These are phyloP conservation scores for Astrothelium macrocarpum DNA, from an alignment of 495 filamentous ascomycete species.

Conservation along the genomic window DNA sequence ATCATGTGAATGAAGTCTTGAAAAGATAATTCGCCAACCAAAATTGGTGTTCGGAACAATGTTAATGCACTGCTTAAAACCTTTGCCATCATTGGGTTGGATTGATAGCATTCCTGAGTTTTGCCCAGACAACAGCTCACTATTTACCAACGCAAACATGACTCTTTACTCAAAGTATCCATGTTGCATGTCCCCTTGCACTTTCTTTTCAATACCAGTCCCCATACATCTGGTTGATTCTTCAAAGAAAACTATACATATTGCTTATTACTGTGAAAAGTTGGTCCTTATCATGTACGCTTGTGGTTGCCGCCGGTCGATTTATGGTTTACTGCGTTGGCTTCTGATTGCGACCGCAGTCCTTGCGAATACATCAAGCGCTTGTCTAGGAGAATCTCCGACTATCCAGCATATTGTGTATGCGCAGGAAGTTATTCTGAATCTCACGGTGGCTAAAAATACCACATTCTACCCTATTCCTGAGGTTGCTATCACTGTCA, in stretches of 20 bases:
- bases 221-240: no score
- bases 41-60: no score
- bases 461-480: conserved; percentile 14
- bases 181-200: not conserved
- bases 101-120: not conserved
- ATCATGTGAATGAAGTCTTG: no score
- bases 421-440: conserved; percentile 10
- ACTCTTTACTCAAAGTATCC: no score
- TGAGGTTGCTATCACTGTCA: conserved; percentile 6
- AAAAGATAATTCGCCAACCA: no score
- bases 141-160: not conserved
- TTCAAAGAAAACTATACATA: no score
- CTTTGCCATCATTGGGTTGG: not conserved
- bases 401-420: not conserved
- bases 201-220: not conserved
- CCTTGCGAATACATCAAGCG: not conserved
- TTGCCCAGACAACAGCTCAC: not conserved
- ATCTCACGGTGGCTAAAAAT: conserved; percentile 8
- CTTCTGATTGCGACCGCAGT: not conserved
- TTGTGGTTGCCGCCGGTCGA: not conserved
- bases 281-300: not conserved
- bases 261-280: not conserved
- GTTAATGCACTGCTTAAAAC: no score
- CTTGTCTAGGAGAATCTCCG: not conserved
- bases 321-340: not conserved